Conservation (phyloP, 1,284 basidiomycete species). For the Violaceomyces palustris region DNA sequence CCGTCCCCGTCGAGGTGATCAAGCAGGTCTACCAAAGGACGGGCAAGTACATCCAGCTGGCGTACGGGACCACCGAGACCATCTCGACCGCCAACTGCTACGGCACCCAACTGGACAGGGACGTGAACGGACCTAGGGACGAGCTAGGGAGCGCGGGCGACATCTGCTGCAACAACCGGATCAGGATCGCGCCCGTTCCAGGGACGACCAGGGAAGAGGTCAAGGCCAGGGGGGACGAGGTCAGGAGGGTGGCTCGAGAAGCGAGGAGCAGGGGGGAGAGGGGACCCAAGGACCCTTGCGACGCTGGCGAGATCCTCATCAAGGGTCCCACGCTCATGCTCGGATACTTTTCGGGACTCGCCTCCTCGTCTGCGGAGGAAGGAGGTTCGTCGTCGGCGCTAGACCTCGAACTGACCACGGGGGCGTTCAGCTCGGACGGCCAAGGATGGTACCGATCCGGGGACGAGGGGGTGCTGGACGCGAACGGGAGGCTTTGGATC, state of each 20-base stretch:
- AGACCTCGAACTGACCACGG: constrained; percentile 15
- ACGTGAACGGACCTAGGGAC: constrained; percentile 5
- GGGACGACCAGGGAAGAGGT: constrained; percentile 10
- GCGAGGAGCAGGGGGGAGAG: constrained; percentile 17
- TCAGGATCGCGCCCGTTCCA: constrained; percentile 21
- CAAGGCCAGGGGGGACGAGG: constrained; percentile 14
- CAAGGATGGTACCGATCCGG: constrained; percentile 35
- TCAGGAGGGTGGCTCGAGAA: constrained; percentile 6
- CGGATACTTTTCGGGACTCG: constrained; percentile 35
- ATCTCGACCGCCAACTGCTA: constrained; percentile 19
- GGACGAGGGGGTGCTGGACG: constrained; percentile 37
- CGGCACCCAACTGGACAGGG: constrained; percentile 13
- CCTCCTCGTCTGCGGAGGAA: too few relatives aligned
- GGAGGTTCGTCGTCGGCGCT: constrained; percentile 15
- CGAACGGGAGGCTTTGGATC: constrained; percentile 37
- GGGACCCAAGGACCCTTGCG: constrained; percentile 17
- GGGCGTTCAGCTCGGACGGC: constrained; percentile 31
- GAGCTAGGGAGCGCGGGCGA: constrained; percentile 34
- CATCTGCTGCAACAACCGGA: constrained; percentile 9
- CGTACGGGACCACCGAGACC: constrained; percentile 37
- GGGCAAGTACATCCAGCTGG: constrained; percentile 50
- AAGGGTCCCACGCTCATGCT: constrained; percentile 28
- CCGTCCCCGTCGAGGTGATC: constrained; percentile 51
- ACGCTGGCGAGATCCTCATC: constrained; percentile 33
- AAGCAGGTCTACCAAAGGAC: constrained; percentile 50